Percentiles rank a stretch among this genome's conserved stretches.
These are phyloP conservation scores for Wolfiporia cocos DNA, from an alignment of 1,284 basidiomycete genomes.

Conservation along the genomic window DNA sequence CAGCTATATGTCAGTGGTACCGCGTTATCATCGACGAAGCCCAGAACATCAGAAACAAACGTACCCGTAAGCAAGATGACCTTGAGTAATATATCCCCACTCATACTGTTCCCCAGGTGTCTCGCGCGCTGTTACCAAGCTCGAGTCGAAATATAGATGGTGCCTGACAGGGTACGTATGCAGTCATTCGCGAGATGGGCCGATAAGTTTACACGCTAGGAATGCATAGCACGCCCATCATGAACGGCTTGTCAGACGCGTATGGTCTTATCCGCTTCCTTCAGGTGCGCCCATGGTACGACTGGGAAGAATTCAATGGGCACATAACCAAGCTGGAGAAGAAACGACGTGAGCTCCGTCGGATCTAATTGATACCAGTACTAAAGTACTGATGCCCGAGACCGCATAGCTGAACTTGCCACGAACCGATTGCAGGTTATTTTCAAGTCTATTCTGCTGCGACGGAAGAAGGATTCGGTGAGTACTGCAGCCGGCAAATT, in stretches of 20 bases:
- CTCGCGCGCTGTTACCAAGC: conserved; percentile 46
- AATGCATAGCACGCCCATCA: conserved; percentile 54
- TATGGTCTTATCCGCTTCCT: conserved; percentile 64
- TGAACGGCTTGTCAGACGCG: conserved; percentile 56
- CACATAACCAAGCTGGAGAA: conserved; percentile 50
- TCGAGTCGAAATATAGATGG: conserved; percentile 57
- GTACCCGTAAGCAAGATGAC: conserved; percentile 1
- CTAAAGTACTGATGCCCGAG: no score
- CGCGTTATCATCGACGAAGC: conserved; percentile 62
- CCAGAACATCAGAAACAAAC: conserved; percentile 61
- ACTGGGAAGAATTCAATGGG: conserved; percentile 52
- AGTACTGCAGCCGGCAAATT: conserved; percentile 46
- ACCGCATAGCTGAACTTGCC: conserved; percentile 26
- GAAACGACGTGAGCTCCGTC: conserved; percentile 23
- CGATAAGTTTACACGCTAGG: no score
- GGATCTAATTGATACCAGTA: no score
- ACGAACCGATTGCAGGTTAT: conserved; percentile 46
- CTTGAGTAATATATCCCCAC: not conserved
- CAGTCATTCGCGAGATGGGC: no score
- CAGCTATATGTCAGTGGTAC: conserved; percentile 37
- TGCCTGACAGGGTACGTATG: conserved; percentile 55
- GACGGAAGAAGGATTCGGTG: conserved; percentile 54
- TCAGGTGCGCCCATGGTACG: conserved; percentile 58
- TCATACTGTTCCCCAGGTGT: conserved; percentile 29
- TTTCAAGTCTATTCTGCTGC: conserved; percentile 42